These are phyloP conservation scores for Sporothrix variecibatus DNA, from an alignment of 2,329 filamentous ascomycete genomes.

Conservation along the genomic window DNA sequence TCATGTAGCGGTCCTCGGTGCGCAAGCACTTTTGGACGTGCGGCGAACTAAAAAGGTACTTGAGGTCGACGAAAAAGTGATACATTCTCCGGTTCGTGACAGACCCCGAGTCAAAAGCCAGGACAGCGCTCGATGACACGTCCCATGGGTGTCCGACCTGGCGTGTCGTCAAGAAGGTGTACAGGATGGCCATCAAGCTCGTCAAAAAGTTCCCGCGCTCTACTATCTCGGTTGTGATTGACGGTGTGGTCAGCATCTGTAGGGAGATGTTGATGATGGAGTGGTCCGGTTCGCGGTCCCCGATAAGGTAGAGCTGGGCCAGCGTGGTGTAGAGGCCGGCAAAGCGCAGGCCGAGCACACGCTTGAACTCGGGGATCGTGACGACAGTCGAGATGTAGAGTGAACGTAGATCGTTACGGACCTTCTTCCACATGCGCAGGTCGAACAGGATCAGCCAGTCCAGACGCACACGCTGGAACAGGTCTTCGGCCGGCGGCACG, in stretches of 20 bases:
- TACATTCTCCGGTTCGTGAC: constrained; percentile 95
- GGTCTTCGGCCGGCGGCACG: constrained; percentile 75
- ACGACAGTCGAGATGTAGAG: constrained; percentile 97
- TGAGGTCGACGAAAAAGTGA: constrained; percentile 94
- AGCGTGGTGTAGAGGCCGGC: constrained; percentile 91
- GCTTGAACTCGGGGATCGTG: constrained; percentile 93
- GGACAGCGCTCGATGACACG: constrained; percentile 78
- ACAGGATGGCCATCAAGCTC: constrained; percentile 91
- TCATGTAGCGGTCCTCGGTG: constrained; percentile 79
- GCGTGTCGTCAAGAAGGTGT: constrained; percentile 93
- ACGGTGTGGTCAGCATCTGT: constrained; percentile 94
- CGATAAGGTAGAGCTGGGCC: constrained; percentile 92
- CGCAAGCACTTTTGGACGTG: constrained; percentile 86
- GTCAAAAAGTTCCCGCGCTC: constrained; percentile 94
- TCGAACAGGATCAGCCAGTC: constrained; percentile 97
- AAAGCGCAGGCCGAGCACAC: constrained; percentile 88
- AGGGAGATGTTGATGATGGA: constrained; percentile 97
- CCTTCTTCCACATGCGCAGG: constrained; percentile 92
- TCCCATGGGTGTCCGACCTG: constrained; percentile 94
- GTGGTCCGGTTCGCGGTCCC: constrained; percentile 93
- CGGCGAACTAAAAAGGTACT: constrained; percentile 84
- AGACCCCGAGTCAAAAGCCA: constrained; percentile 91
- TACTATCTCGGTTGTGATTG: constrained; percentile 93
- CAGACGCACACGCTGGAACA: constrained; percentile 84
- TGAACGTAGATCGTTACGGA: constrained; percentile 84